Evolutionary conservation across 108 stramenopile genomes (phyloP).

Genomic region (Fragilaria crotonensis): DNA sequence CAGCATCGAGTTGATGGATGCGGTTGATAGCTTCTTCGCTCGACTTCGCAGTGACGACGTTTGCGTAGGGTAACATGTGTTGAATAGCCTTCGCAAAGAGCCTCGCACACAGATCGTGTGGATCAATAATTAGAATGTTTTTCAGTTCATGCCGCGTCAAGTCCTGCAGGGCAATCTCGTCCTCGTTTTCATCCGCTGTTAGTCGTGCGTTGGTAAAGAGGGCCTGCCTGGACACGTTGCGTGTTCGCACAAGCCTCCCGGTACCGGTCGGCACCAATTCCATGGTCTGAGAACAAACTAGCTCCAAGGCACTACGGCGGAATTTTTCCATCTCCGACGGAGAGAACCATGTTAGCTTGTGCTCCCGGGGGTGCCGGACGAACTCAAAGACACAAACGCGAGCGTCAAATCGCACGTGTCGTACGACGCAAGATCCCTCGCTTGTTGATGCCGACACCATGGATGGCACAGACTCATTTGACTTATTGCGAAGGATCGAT

Average conservation of each 20-base stretch:
- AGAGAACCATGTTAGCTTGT: conserved; percentile 38
- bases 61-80: conserved; percentile 38
- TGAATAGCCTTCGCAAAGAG: conserved; percentile 53
- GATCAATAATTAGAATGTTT: conserved; percentile 55
- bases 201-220: conserved; percentile 20
- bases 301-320: conserved; percentile 40
- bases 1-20: conserved; percentile 1
- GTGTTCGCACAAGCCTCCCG: conserved; percentile 6
- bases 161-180: conserved; percentile 23
- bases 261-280: conserved; percentile 26
- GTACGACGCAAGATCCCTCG: not conserved
- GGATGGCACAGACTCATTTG: conserved; percentile 3
- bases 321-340: conserved; percentile 47
- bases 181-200: conserved; percentile 15
- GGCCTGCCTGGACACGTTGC: not conserved
- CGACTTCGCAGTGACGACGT: conserved; percentile 33
- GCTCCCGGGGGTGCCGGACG: conserved; percentile 6
- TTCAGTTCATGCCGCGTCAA: conserved; percentile 34
- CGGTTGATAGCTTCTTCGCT: conserved; percentile 45
- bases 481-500: not conserved
- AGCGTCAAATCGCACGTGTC: conserved; percentile 22
- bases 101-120: conserved; percentile 49
- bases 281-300: conserved; percentile 27
- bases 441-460: not conserved
- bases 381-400: conserved; percentile 32